Evolutionary conservation across 2,329 filamentous ascomycete genomes (phyloP).

Genomic region (Alternaria sp.): DNA sequence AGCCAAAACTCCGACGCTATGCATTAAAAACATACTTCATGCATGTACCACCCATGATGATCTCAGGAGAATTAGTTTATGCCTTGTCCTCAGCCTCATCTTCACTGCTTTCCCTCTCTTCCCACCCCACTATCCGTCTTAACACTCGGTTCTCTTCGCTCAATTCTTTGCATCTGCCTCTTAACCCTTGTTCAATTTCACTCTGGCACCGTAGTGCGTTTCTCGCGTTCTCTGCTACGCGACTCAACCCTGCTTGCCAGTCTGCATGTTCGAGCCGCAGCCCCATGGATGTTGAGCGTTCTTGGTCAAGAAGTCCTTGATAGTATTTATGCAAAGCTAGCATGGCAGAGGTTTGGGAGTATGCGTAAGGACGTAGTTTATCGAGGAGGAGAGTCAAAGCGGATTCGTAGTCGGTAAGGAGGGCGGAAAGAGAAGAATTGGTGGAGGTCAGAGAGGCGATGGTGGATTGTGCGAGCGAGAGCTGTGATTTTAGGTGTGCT

Average conservation of each 20-base stretch:
- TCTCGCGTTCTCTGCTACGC: conserved; percentile 55
- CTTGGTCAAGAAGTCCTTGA: conserved; percentile 54
- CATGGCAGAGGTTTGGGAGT: conserved; percentile 55
- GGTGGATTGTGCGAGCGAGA: conserved; percentile 40
- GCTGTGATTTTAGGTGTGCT: conserved; percentile 42
- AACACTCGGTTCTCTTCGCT: conserved; percentile 60
- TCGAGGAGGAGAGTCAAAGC: conserved; percentile 51
- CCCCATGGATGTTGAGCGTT: conserved; percentile 56
- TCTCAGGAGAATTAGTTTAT: background rate
- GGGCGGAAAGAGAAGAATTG: conserved; percentile 38
- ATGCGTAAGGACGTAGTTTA: conserved; percentile 46
- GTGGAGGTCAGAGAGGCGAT: conserved; percentile 38
- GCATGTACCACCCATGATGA: background rate
- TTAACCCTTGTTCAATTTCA: conserved; percentile 50
- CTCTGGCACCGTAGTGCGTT: conserved; percentile 51
- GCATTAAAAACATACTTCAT: background rate
- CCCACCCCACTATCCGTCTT: conserved; percentile 57
- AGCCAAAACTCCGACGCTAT: conserved; percentile 7
- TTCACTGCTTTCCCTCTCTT: conserved; percentile 52
- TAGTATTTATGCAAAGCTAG: conserved; percentile 60
- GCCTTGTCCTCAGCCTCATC: conserved; percentile 48
- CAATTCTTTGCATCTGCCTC: conserved; percentile 52
- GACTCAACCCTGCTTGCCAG: conserved; percentile 58
- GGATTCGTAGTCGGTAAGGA: conserved; percentile 56
- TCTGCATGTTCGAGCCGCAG: conserved; percentile 58